A percentile compares a stretch with the other conserved stretches of the same genome.
These are phyloP conservation scores for Exophiala mesophila DNA, from an alignment of 2,329 filamentous ascomycete genomes.

Conservation along the genomic window DNA sequence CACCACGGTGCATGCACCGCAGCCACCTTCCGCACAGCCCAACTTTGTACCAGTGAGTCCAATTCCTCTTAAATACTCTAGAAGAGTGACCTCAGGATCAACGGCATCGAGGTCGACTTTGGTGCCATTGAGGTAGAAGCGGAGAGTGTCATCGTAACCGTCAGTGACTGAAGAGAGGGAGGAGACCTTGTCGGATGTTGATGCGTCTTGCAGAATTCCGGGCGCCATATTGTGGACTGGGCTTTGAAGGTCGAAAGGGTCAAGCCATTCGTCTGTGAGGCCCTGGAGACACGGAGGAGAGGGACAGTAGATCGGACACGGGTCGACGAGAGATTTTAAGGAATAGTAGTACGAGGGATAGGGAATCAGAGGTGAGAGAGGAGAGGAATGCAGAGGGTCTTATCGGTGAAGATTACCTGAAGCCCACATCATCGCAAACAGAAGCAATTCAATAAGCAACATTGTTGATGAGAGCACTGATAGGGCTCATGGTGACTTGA, in stretches of 20 bases:
- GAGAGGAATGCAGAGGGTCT: not conserved
- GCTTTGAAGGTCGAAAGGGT: not conserved
- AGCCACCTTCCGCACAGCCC: conserved; percentile 93
- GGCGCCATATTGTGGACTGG: conserved; percentile 55
- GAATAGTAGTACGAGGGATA: not conserved
- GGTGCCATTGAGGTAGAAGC: conserved; percentile 93
- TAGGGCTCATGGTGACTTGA: conserved; percentile 5
- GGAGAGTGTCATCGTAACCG: conserved; percentile 76
- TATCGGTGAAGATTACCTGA: conserved; percentile 12
- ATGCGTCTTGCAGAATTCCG: conserved; percentile 47
- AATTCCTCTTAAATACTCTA: conserved; percentile 89
- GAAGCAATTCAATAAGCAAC: conserved; percentile 8
- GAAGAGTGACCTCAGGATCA: conserved; percentile 83
- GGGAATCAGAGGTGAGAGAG: not conserved
- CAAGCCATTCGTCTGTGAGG: not conserved
- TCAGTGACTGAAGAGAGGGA: conserved; percentile 62
- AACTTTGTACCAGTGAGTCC: conserved; percentile 94
- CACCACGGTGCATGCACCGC: conserved; percentile 90
- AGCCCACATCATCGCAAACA: conserved; percentile 13
- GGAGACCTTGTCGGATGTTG: conserved; percentile 39
- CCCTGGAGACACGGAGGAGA: not conserved
- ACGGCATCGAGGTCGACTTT: conserved; percentile 78
- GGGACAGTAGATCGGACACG: not conserved
- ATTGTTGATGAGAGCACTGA: conserved; percentile 7
- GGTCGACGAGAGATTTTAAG: too few relatives aligned